Evolutionary conservation across 169 alveolate species (phyloP).

Genomic region (Eimeria maxima): DNA sequence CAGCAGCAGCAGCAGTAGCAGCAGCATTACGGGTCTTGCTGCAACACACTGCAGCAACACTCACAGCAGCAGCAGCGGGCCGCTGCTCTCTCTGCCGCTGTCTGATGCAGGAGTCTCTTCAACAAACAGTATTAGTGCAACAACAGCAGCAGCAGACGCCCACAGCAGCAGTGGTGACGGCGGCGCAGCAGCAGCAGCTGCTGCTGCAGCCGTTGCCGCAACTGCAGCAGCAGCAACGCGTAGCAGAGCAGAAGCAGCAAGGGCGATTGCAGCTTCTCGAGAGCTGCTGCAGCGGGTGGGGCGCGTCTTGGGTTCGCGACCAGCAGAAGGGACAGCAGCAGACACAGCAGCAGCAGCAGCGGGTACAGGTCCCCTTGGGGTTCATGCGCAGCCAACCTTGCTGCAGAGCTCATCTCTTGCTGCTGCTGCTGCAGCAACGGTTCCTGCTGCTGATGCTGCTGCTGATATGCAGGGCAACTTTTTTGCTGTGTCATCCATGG

Average conservation of each 20-base stretch:
- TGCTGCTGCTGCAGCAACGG: slow-evolving; percentile 38
- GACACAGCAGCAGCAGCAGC: slow-evolving; percentile 52
- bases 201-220: slow-evolving; percentile 44
- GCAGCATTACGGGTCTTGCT: neutral
- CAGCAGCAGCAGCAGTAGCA: slow-evolving; percentile 16
- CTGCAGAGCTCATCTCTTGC: neutral
- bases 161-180: slow-evolving; percentile 6
- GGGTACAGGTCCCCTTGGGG: neutral
- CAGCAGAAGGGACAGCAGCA: neutral
- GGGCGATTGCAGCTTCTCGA: slow-evolving; percentile 22
- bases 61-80: neutral
- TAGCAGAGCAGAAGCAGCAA: slow-evolving; percentile 47
- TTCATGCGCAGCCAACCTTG: neutral
- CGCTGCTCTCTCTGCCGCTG: neutral
- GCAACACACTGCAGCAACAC: slow-evolving; percentile 10
- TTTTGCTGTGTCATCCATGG: neutral
- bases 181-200: slow-evolving; percentile 26
- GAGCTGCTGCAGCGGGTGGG: slow-evolving; percentile 62
- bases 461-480: neutral
- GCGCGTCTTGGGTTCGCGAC: neutral
- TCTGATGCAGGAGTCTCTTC: neutral
- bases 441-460: slow-evolving; percentile 41
- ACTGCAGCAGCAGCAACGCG: slow-evolving; percentile 71
- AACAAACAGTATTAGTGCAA: neutral
- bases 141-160: slow-evolving; percentile 31